Base-by-base conservation (phyloP, 345 rosid genomes). In the Bruguiera gymnorhiza region DNA sequence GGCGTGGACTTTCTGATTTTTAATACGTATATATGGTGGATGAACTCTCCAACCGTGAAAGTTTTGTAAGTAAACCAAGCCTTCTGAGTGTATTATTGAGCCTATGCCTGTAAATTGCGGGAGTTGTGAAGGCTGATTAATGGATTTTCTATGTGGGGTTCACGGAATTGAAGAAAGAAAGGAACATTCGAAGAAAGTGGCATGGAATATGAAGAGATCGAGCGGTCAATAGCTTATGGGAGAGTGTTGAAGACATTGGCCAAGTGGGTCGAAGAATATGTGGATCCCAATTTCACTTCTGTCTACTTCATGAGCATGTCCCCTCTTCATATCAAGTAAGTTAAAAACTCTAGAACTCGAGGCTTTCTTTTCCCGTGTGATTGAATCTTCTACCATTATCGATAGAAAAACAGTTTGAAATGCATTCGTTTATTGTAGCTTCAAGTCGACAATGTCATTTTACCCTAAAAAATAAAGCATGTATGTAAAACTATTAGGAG, bases 21-120 rank as follows among this genome's bases (percentile, higher is more conserved):
- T 75, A 86, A 86, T 74, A 71, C 93, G 1, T 87, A 86, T 39
- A 78, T 82, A 63, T 89, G 96, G 96, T 89, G 92, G 96, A 79
- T 72, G 46, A 82, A 76, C 64, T 65, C 79, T 55, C 75, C 72
- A 32, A 80, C 78, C 29, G 69, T 85, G 67, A 86, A 85, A 85
- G 82, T 83, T 24, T 34, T 86, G 92, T 86, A 82, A 83, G 90
- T 72, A 48, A 61, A n/a, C 20, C 24, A 18, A 30, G 11, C 21
- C 11, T 43, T 16, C 24, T 30, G 43, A 18, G 66, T 62, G 6
- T 26, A 18, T 65, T 56, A 15, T 9, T 56, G 29, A 56, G 9
- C 13, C 2, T 56, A 24, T 24, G 60, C 26, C 60, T 56, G 60
- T 13, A 56, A 56, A 5, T 56, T 56, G 30, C 9, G 8, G 0